Evolutionary conservation across 2,329 filamentous ascomycete species (phyloP), one percentile per base, ranked within the genome.

Genomic region (Xylariaceae sp.): DNA sequence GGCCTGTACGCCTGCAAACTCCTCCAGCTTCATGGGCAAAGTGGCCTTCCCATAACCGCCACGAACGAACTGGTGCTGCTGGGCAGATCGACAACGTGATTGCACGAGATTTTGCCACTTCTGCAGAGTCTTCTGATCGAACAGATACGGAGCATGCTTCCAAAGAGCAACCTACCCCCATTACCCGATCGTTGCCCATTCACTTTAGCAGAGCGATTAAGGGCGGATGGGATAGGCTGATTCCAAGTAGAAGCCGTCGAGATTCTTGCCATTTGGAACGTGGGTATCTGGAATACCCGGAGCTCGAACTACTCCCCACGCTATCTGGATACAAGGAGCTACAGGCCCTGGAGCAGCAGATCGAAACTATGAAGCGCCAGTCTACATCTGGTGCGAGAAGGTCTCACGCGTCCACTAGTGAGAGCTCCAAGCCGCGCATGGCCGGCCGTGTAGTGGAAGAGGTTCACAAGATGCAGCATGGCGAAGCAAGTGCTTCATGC

Each of bases 291-390:
- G 56, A 59, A 29, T 58, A 58, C n/a, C 57, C 56, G 1, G 57
- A 59, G 31, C 51, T 60, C 6, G 55, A 60, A 33, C 47, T 58
- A 22, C 45, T 56, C 24, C 55, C 56, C 5, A 52, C 47, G 26
- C 44, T 46, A n/a, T 49, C 42, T 12, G 47, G 51, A 1, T 56
- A 52, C 32, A 46, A 49, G 33, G 56, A 59, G 26, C 32, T 59
- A 4, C 42, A 56, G 27, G 55, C 55, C 19, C 39, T 58, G 5
- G 52, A 53, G 35, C 37, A 46, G 22, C 50, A 55, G 26, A 57
- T 59, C n/a, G 50, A 42, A 4, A 45, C 36, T 3, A 50, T 58
- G 39, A 58, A 56, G 37, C 51, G 45, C 21, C n/a, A n/a, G n/a
- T n/a, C n/a, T n/a, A n/a, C n/a, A n/a, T n/a, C n/a, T n/a, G n/a